Base-by-base conservation (phyloP, 305 asterid species). In the Solanum hybrid region DNA sequence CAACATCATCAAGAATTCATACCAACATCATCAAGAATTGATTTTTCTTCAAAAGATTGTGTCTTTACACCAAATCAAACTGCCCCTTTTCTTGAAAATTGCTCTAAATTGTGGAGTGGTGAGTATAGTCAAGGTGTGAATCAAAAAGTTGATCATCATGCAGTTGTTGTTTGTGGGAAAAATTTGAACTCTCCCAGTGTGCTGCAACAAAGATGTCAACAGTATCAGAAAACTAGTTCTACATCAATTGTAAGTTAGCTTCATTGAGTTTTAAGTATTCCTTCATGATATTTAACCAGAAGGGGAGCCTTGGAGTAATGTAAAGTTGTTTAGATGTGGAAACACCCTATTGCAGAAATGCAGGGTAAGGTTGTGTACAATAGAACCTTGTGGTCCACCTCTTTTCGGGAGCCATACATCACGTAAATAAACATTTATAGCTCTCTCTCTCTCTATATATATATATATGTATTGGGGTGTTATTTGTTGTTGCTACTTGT, bases 201-300 rank as follows among this genome's bases (percentile, higher is more conserved):
- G 80, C 12, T 91, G 89, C 95, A 92, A 76, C 95, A 91, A 82
- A 94, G 94, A 95, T 93, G 94, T 77, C 93, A 88, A 66, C 94
- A 93, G 14, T 91, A 91, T 85, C 96, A 91, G 79, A 94, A 88
- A 29, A 90, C 76, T 81, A 26, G 71, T 90, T 88, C 92, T 90
- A 90, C 95, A 86, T 90, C 96, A 77, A 77, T 93, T 95, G 99
- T 96, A 75, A 76, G 77, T 35, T 3, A 20, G 8, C 51, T 78
- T 78, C 12, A 34, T 34, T 34, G 27, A 77, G 42, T 34, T 22
- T 72, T 38, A 38, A 85, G 46, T 79, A 46, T 2, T 80, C 27
- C 66, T 16, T 51, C 66, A 77, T 51, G 8, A 51, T 77, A n/a
- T 2, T 77, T 34, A 77, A 34, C 46, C 1, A 77, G 46, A 34